Percentiles rank a stretch among this genome's conserved stretches.
Conservation (phyloP, 495 filamentous ascomycete species). For the Pseudevernia furfuracea region DNA sequence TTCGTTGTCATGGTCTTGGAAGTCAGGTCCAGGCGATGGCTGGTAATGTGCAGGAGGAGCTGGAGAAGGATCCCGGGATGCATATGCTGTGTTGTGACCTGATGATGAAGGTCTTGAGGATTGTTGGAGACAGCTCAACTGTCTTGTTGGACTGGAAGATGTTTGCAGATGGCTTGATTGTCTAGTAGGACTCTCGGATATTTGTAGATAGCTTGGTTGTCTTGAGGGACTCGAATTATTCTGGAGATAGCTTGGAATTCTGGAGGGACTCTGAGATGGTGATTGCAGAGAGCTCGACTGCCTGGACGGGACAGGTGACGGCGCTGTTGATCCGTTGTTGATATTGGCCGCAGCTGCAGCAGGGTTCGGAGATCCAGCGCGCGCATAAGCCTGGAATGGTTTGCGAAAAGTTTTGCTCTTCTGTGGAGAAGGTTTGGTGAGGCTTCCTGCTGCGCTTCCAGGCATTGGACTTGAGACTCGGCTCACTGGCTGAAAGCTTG, state of each 20-base stretch:
- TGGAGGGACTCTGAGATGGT: constrained; percentile 29
- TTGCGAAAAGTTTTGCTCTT: constrained; percentile 63
- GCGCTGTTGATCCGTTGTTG: constrained; percentile 29
- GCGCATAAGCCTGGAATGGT: constrained; percentile 55
- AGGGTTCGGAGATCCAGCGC: constrained; percentile 42
- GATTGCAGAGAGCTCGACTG: constrained; percentile 36
- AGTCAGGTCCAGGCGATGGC: constrained; percentile 30
- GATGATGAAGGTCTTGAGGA: constrained; percentile 14
- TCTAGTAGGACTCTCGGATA: not conserved
- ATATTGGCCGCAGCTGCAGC: constrained; percentile 25
- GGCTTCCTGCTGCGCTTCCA: constrained; percentile 41
- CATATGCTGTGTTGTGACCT: constrained; percentile 9
- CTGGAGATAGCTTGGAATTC: constrained; percentile 17
- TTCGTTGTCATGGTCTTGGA: constrained; percentile 34
- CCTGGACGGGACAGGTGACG: constrained; percentile 43
- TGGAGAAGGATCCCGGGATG: constrained; percentile 30
- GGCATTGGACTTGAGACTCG: constrained; percentile 70
- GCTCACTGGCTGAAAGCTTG: constrained; percentile 72
- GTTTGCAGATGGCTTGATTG: constrained; percentile 14
- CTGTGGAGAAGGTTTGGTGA: constrained; percentile 39
- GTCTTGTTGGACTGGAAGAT: constrained; percentile 16
- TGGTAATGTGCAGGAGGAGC: constrained; percentile 29
- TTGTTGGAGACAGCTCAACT: constrained; percentile 18
- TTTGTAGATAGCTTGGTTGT: constrained; percentile 16
- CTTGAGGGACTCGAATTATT: constrained; percentile 12